Evolutionary conservation across 768 basidiomycete genomes (phyloP), one percentile per base, ranked within the genome.

Genomic region (Mrakia blollopis): DNA sequence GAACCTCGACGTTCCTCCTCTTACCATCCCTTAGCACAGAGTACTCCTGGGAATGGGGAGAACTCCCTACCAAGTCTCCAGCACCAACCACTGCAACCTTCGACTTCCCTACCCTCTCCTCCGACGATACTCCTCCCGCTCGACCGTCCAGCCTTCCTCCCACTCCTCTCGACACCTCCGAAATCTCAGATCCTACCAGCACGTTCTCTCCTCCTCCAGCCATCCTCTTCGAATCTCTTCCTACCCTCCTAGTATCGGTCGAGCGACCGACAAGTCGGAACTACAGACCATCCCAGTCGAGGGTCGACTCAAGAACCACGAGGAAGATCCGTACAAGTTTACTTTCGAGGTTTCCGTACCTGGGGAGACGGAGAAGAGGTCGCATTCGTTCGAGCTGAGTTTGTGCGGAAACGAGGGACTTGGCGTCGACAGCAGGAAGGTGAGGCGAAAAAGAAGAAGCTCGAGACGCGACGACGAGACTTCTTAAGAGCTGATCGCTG

Each of bases 31-130:
- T n/a, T 18, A 52, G 28, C 52, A 37, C 81, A 63, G 91, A 92
- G 81, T 94, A 94, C 80, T 91, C 91, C 9, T 95, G 94, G 94
- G 94, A 95, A 80, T 95, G 94, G 93, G 93, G 93, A 37, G 89
- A 88, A 28, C 92, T 95, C 80, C 94, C 93, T 39, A 91, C 90
- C 79, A 90, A 89, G 32, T 91, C 92, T 5, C 91, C 91, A 0
- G 83, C 89, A 80, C 30, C 52, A 21, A 57, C 71, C 32, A 54
- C 28, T 54, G 16, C 52, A 3, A n/a, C 4, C 18, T 68, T 68
- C 39, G 37, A 68, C 87, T 60, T 60, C 54, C 8, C 71, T 41
- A 4, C 7, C 37, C 25, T 37, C 35, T 9, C 65, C 7, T 35
- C 65, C 23, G 35, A 47, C 23, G 69, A n/a, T 18, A 23, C 44